Percentiles rank a stretch among this genome's conserved stretches.
Evolutionary conservation across 208 protist species (phyloP).

Genomic region (Trichomonas tenax): DNA sequence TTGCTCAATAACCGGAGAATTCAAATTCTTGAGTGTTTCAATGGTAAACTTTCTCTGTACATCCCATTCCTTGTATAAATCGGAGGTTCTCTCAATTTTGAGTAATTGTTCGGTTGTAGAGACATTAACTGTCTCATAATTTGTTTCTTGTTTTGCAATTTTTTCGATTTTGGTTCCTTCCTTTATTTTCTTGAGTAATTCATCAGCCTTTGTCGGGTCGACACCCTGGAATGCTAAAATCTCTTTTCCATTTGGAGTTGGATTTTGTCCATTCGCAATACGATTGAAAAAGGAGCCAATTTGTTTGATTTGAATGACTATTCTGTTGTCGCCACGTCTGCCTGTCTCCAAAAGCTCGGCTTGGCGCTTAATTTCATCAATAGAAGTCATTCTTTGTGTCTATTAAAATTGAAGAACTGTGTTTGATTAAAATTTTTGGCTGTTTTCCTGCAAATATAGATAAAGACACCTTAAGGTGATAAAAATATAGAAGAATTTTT

Average conservation of each 20-base stretch:
- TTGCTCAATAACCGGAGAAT: not conserved
- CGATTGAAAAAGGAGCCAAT: not conserved
- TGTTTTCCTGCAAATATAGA: no score
- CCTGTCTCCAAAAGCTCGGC: not conserved
- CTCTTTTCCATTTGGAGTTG: not conserved
- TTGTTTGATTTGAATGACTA: not conserved
- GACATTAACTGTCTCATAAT: not conserved
- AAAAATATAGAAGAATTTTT: no score
- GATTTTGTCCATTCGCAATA: not conserved
- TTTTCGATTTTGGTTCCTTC: not conserved
- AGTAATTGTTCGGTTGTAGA: not conserved
- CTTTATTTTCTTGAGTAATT: not conserved
- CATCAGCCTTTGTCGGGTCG: not conserved
- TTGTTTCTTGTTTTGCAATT: not conserved
- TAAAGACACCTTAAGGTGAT: no score
- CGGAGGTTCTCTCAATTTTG: not conserved
- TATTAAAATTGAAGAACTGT: not conserved
- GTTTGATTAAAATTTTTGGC: no score
- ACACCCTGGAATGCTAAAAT: not conserved
- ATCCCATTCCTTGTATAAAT: not conserved
- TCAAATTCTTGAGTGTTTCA: not conserved
- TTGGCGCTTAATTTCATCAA: not conserved
- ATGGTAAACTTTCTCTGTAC: not conserved
- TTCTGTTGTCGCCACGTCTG: not conserved
- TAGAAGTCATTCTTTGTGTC: not conserved